phyloP scores from a whole-genome alignment of 441 rosid genomes.

The Euphorbia schlechtendalii region DNA sequence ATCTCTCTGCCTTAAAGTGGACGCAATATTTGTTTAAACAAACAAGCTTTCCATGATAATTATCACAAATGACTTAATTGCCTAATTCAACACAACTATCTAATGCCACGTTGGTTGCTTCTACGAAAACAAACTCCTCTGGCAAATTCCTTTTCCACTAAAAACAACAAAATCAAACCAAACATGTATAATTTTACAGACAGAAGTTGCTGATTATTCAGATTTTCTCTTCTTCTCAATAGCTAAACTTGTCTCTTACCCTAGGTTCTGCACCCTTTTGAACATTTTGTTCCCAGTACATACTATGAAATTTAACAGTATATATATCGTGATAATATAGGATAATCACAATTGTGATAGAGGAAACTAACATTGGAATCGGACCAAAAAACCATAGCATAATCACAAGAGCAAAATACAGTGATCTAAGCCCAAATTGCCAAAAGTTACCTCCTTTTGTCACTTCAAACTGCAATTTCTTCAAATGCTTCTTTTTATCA shows the following conservation, averaged over 20 bases:
- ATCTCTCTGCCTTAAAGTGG: not conserved
- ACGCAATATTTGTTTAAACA: not conserved
- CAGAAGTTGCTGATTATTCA: not conserved
- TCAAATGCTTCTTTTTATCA: slow-evolving; percentile 10
- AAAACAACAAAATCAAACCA: not conserved
- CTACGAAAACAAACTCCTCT: not conserved
- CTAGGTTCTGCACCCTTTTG: slow-evolving; percentile 19
- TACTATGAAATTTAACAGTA: slow-evolving; percentile 29
- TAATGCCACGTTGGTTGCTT: not conserved
- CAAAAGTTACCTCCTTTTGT: slow-evolving; percentile 29
- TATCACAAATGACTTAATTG: not conserved
- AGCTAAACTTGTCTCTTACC: slow-evolving; percentile 9
- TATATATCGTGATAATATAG: slow-evolving; percentile 41
- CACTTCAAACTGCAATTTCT: slow-evolving; percentile 21
- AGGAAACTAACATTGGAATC: slow-evolving; percentile 39
- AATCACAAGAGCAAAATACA: slow-evolving; percentile 35
- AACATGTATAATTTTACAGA: not conserved
- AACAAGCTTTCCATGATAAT: not conserved
- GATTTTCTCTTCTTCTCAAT: not conserved
- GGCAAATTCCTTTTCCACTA: not conserved
- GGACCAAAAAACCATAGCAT: slow-evolving; percentile 48
- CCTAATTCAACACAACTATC: not conserved
- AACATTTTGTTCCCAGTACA: slow-evolving; percentile 13
- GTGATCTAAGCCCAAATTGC: slow-evolving; percentile 29
- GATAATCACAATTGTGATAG: slow-evolving; percentile 29